These are phyloP conservation scores for Nemania sp. DNA, from an alignment of 2,329 filamentous ascomycete species.

Conservation along the genomic window DNA sequence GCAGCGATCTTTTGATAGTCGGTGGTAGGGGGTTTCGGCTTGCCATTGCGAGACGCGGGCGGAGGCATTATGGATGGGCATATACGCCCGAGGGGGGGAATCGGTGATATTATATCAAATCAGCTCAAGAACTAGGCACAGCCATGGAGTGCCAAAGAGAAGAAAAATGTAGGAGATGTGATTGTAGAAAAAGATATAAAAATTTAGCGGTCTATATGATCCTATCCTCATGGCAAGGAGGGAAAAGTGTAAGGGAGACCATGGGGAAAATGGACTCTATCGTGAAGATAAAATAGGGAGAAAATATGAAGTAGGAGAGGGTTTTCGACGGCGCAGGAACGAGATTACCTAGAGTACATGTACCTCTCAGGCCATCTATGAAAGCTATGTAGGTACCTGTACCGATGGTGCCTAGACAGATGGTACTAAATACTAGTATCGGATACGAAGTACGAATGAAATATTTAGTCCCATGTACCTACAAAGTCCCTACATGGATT, in stretches of 20 bases:
- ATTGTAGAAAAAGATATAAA: neutral
- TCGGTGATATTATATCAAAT: constrained; percentile 1
- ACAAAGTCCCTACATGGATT: no score
- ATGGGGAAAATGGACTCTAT: neutral
- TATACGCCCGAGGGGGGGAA: constrained; percentile 3
- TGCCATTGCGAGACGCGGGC: constrained; percentile 31
- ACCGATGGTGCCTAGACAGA: no score
- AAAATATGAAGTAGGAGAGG: constrained; percentile 6
- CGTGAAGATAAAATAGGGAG: constrained; percentile 7
- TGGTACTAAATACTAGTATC: no score
- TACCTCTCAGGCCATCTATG: no score
- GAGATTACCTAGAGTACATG: no score
- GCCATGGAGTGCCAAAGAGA: constrained; percentile 31
- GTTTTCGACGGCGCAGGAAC: neutral
- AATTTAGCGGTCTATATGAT: constrained; percentile 6
- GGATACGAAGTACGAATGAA: no score
- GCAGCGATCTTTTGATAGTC: constrained; percentile 59
- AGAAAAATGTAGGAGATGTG: neutral
- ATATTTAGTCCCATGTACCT: no score
- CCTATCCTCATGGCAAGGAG: constrained; percentile 10
- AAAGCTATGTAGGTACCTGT: no score
- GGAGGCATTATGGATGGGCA: constrained; percentile 19
- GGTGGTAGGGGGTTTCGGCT: constrained; percentile 37
- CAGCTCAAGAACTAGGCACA: constrained; percentile 20
- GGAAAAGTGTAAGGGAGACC: neutral